Evolutionary conservation across 257 asterid genomes (phyloP).

Genomic region (Datura wrightii): DNA sequence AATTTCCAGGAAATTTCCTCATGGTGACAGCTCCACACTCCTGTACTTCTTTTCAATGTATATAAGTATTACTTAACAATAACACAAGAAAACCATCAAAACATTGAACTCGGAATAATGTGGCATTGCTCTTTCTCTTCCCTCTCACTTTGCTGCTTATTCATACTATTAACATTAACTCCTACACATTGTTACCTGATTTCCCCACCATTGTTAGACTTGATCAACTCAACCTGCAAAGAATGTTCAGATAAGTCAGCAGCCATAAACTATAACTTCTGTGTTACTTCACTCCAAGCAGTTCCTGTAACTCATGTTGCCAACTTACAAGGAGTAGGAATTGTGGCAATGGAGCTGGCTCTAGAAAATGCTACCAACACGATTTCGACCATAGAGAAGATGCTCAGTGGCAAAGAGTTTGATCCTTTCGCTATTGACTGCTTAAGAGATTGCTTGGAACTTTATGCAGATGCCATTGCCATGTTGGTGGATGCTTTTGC

Average conservation of each 20-base stretch:
- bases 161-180: not conserved
- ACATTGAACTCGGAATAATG: slow-evolving; percentile 30
- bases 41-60: not conserved
- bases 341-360: slow-evolving; percentile 39
- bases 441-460: slow-evolving; percentile 41
- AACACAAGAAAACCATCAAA: not conserved
- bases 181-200: slow-evolving; percentile 5
- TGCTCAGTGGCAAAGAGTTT: slow-evolving; percentile 28
- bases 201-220: not conserved
- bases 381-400: slow-evolving; percentile 13
- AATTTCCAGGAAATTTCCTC: slow-evolving; percentile 21
- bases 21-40: not conserved
- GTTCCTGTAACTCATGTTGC: slow-evolving; percentile 29
- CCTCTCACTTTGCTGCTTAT: slow-evolving; percentile 31
- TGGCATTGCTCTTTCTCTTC: slow-evolving; percentile 18
- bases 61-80: not conserved
- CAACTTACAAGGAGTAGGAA: slow-evolving; percentile 34
- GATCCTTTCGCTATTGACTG: slow-evolving; percentile 34
- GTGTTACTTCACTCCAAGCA: slow-evolving; percentile 39
- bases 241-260: slow-evolving; percentile 37
- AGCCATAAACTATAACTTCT: slow-evolving; percentile 38
- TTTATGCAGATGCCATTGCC: slow-evolving; percentile 32
- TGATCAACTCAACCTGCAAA: slow-evolving; percentile 45
- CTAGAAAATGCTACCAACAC: slow-evolving; percentile 39
- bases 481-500: slow-evolving; percentile 32